Percentiles rank a stretch among this genome's conserved stretches.
phyloP scores from a whole-genome alignment of 495 filamentous ascomycete species.

The Amphirosellinia nigrospora region DNA sequence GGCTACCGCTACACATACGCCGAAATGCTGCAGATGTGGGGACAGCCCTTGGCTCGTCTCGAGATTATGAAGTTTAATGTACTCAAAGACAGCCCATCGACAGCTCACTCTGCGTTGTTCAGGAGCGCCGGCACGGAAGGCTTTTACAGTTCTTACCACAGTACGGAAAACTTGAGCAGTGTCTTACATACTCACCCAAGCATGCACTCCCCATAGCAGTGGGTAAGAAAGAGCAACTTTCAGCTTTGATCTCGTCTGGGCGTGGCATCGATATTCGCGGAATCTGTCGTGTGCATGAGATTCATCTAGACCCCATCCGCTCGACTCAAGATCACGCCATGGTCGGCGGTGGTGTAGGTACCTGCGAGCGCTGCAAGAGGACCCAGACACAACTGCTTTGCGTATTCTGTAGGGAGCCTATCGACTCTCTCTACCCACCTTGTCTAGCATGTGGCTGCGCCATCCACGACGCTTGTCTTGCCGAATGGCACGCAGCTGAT shows the following conservation, averaged over 20 bases:
- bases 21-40: slow-evolving; percentile 81
- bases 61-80: slow-evolving; percentile 87
- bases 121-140: slow-evolving; percentile 36
- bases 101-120: slow-evolving; percentile 33
- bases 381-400: slow-evolving; percentile 62
- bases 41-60: slow-evolving; percentile 72
- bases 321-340: slow-evolving; percentile 45
- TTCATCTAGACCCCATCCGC: slow-evolving; percentile 56
- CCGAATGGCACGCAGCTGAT: slow-evolving; percentile 56
- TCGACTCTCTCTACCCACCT: slow-evolving; percentile 61
- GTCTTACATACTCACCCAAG: slow-evolving; percentile 30
- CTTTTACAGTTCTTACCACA: slow-evolving; percentile 43
- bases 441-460: slow-evolving; percentile 69
- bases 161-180: slow-evolving; percentile 34
- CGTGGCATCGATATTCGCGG: slow-evolving; percentile 65
- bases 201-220: slow-evolving; percentile 52
- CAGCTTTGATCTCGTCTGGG: slow-evolving; percentile 45
- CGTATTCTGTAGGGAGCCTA: slow-evolving; percentile 63
- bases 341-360: slow-evolving; percentile 58
- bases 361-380: slow-evolving; percentile 58
- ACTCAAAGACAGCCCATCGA: slow-evolving; percentile 51
- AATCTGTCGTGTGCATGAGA: slow-evolving; percentile 64
- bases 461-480: slow-evolving; percentile 60
- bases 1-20: slow-evolving; percentile 83
- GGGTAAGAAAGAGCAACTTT: slow-evolving; percentile 52